Evolutionary conservation across 148 eudicot species (phyloP), one percentile per base, ranked within the genome.

Genomic region (Agrostemma githago): DNA sequence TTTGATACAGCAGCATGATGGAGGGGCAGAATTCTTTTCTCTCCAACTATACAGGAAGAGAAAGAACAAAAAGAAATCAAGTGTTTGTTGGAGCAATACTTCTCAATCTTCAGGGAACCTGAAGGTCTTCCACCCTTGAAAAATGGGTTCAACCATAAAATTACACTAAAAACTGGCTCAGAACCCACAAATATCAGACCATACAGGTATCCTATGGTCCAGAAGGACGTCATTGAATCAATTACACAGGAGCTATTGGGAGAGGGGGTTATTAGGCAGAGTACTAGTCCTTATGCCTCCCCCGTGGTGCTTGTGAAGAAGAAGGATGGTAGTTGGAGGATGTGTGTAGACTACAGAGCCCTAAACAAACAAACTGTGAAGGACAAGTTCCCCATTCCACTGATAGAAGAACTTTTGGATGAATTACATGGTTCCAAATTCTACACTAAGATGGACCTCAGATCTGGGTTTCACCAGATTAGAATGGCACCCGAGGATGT

Each of bases 231-330:
- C 0, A 68, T 68, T 3, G 72, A 44, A 15, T 3, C 16, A 3
- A 1, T 68, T 12, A 38, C 20, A 0, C 14, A 68, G 10, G 57
- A 68, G 5, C 1, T 43, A 1, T 4, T 19, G 0, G 56, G 17
- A 0, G 14, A n/a, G 4, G 57, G 72, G 2, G 12, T 68, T 5
- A 39, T 66, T 40, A 9, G 48, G n/a, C 44, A 9, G 3, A 66
- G 70, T n/a, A 39, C 46, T 2, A 68, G 57, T 34, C 11, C 72
- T 3, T 48, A 40, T 68, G 72, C 72, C 3, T 3, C 72, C 3
- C 72, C 72, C 17, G 9, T 46, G 4, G 56, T 68, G 5, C 19
- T 68, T n/a, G 54, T 68, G 1, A 68, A 68, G 57, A 68, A 68
- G 19, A 42, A 42, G 6, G 44, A 42, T 42, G 44, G 44, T 3